phyloP scores from a whole-genome alignment of 192 early-diverging fungal genomes.

The Coemansia furcata region DNA sequence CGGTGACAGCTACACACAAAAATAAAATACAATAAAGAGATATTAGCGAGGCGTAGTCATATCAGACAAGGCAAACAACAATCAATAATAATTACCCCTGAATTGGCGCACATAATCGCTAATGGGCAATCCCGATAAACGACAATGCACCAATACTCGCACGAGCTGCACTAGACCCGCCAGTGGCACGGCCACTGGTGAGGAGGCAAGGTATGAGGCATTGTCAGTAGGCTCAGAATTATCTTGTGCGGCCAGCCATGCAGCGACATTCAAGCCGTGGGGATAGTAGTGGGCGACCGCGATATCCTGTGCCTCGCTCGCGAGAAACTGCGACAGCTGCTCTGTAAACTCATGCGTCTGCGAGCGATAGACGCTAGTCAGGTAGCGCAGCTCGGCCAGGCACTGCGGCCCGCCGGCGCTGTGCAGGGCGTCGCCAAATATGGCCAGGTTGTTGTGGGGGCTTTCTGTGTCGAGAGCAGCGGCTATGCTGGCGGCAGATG shows the following conservation, averaged over 20 bases:
- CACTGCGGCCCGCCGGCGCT: constrained; percentile 57
- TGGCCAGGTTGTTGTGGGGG: constrained; percentile 56
- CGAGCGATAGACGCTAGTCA: constrained; percentile 65
- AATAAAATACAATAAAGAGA: not conserved
- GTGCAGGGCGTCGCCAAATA: constrained; percentile 90
- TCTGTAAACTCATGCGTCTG: constrained; percentile 66
- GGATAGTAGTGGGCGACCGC: constrained; percentile 61
- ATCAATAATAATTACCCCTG: constrained; percentile 9
- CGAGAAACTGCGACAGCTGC: constrained; percentile 67
- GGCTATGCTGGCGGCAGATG: not conserved
- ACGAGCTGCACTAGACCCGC: constrained; percentile 86
- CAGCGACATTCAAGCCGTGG: constrained; percentile 67
- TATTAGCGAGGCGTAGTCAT: not conserved
- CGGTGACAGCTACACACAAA: constrained; percentile 68
- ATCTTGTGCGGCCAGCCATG: constrained; percentile 61
- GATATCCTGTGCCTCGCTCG: constrained; percentile 53
- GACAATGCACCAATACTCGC: constrained; percentile 74
- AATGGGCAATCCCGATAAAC: constrained; percentile 55
- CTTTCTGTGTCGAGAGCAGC: not conserved
- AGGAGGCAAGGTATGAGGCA: constrained; percentile 66
- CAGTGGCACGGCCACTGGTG: constrained; percentile 74
- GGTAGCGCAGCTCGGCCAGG: constrained; percentile 71
- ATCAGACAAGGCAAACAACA: not conserved
- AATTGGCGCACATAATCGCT: constrained; percentile 52
- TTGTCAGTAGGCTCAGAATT: constrained; percentile 10